Conservation (phyloP, 495 filamentous ascomycete genomes). For the Podospora comata region DNA sequence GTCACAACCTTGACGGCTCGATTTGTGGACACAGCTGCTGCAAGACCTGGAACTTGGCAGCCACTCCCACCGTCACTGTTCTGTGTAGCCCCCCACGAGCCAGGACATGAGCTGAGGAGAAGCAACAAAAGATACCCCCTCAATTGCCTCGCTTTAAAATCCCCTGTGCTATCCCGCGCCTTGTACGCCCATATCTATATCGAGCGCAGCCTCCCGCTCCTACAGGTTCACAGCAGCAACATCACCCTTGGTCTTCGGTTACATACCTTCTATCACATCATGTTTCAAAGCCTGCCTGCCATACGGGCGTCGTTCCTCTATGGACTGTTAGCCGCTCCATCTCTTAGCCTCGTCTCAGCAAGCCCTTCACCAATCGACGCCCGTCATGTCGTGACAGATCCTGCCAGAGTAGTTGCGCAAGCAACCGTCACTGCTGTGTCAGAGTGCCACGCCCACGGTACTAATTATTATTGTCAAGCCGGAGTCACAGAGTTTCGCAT, state of each 20-base stretch:
- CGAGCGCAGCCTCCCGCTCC: slow-evolving; percentile 2
- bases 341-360: slow-evolving; percentile 6
- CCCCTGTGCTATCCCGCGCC: not conserved
- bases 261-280: slow-evolving; percentile 8
- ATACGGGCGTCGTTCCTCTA: slow-evolving; percentile 17
- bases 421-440: slow-evolving; percentile 24
- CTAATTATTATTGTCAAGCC: slow-evolving; percentile 17
- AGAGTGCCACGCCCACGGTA: slow-evolving; percentile 18
- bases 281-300: slow-evolving; percentile 15
- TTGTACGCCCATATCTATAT: slow-evolving; percentile 9
- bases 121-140: not conserved
- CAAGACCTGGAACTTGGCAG: slow-evolving; percentile 4
- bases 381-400: slow-evolving; percentile 16
- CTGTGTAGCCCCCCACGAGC: not conserved
- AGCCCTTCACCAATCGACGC: slow-evolving; percentile 11
- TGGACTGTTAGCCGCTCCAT: slow-evolving; percentile 17
- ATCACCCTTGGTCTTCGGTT: not conserved
- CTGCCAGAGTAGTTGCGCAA: slow-evolving; percentile 5
- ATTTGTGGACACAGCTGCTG: not conserved
- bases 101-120: not conserved
- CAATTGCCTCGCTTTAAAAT: not conserved
- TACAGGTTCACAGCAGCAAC: not conserved
- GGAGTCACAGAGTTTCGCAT: slow-evolving; percentile 20
- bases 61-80: not conserved
- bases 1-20: slow-evolving; percentile 6